Conservation (phyloP, 345 rosid species). For the Physaria fendleri region DNA sequence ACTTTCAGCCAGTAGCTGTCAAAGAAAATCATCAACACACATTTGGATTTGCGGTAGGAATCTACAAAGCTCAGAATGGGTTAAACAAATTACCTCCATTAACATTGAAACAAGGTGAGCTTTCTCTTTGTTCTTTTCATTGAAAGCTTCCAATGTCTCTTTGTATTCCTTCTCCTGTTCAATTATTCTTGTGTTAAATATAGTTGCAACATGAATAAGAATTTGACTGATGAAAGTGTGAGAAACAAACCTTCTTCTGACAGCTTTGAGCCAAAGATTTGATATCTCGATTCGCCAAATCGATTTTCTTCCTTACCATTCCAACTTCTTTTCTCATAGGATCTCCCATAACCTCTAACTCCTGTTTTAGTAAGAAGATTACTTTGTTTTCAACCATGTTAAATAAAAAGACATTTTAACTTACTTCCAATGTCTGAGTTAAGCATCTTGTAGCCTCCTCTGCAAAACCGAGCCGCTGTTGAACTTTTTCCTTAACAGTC, state of each 20-base stretch:
- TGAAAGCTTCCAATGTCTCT: conserved; percentile 54
- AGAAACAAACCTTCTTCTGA: conserved; percentile 70
- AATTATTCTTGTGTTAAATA: neutral
- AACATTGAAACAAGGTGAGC: conserved; percentile 31
- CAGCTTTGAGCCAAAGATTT: conserved; percentile 69
- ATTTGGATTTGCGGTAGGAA: neutral
- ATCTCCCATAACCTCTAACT: conserved; percentile 66
- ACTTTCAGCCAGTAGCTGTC: conserved; percentile 64
- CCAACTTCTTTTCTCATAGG: conserved; percentile 81
- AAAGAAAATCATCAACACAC: conserved; percentile 1
- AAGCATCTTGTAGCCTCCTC: conserved; percentile 73
- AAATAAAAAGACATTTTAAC: conserved; percentile 5
- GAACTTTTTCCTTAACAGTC: conserved; percentile 62
- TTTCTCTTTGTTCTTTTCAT: conserved; percentile 71
- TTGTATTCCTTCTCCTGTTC: conserved; percentile 71
- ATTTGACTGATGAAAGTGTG: neutral
- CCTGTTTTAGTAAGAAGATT: conserved; percentile 33
- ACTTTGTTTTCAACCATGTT: neutral
- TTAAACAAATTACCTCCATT: conserved; percentile 26
- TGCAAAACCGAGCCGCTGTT: conserved; percentile 57
- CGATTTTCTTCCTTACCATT: conserved; percentile 55
- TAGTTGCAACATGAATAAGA: neutral
- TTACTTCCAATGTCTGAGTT: conserved; percentile 65
- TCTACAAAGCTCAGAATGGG: neutral
- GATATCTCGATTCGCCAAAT: conserved; percentile 52